Evolutionary conservation across 108 stramenopile genomes (phyloP), one percentile per base, ranked within the genome.

Genomic region (Nitzschia palea): DNA sequence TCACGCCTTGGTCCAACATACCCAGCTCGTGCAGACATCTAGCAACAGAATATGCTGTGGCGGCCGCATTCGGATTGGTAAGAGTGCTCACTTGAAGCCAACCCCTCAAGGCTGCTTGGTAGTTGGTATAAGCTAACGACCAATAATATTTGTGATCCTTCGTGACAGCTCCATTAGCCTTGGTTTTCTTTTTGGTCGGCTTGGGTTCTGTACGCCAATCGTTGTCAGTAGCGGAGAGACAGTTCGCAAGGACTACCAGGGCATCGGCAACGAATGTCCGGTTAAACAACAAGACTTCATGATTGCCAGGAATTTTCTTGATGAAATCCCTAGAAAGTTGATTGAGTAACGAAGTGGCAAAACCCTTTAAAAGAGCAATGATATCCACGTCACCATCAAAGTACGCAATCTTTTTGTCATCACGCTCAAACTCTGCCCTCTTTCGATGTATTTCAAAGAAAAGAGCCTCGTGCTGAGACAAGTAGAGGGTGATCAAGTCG

Each of bases 11-110:
- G 1, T 68, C 59, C 23, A 44, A 18, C 50, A 55, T 59, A 22
- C 59, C 80, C 18, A 80, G 50, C 71, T 80, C 80, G 33, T 71
- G 65, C 0, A 80, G 66, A 32, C 74, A 80, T 29, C 80, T 55
- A 6, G 80, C 80, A 29, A 76, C 34, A 26, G 66, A 53, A 29
- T 34, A 73, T 2, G 71, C 60, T 23, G 69, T 40, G 25, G 59
- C 40, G 26, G 65, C 58, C 17, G 68, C 63, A 35, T 71, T 71
- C 26, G 79, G 79, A 59, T 80, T 42, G 18, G 56, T 42, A 35
- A 71, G 60, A 12, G 61, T 27, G 14, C 34, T 40, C n/a, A 62
- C n/a, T 20, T 28, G 36, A 6, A 70, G 36, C 73, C 73, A 80
- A 8, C 79, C 79, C 17, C 68, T 30, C 9, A 80, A 42, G 5